Evolutionary conservation across 257 asterid genomes (phyloP), one percentile per base, ranked within the genome.

Genomic region (Jacaranda copaia): DNA sequence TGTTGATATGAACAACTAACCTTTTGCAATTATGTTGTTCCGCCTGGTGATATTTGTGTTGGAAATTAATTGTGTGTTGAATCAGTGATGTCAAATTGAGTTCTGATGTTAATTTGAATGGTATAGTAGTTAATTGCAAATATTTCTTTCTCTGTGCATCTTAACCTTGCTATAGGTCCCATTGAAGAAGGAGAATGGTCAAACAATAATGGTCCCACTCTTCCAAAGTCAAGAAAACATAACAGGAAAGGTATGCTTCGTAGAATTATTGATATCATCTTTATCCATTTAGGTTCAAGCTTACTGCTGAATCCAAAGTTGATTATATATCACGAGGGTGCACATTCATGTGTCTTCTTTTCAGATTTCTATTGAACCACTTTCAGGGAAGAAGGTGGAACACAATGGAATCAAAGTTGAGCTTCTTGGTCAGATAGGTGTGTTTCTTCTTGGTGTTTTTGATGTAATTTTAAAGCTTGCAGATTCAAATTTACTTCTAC

Each of bases 361-460:
- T 82, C 92, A 95, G 99, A 90, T 95, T 66, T 87, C 92, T 38
- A 63, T 95, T 1, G 99, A 95, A 82, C 99, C 99, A 62, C 82
- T 95, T 70, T 82, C 94, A 9, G 99, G 99, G 79, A 95, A 95
- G 90, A 95, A 95, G 91, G 99, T 93, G 73, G 98, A 95, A 68
- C 99, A 95, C 88, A 93, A 91, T 73, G 99, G 99, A 75, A 91
- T 95, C 83, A 95, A 95, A 83, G 97, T 95, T 84, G 99, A 95
- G 89, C 98, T 95, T 80, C 99, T 95, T 87, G 99, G 99, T 68
- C 99, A 95, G 93, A 95, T 95, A 88, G 99, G 99, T 95, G 73
- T 60, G 88, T 68, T 70, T 68, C 71, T 51, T 60, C 16, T 60
- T 61, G 86, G 81, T 78, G 64, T 68, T 77, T 19, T 69, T 56